Evolutionary conservation across 148 eudicot genomes (phyloP), one percentile per base, ranked within the genome.

Genomic region (Rhododendron vialii): DNA sequence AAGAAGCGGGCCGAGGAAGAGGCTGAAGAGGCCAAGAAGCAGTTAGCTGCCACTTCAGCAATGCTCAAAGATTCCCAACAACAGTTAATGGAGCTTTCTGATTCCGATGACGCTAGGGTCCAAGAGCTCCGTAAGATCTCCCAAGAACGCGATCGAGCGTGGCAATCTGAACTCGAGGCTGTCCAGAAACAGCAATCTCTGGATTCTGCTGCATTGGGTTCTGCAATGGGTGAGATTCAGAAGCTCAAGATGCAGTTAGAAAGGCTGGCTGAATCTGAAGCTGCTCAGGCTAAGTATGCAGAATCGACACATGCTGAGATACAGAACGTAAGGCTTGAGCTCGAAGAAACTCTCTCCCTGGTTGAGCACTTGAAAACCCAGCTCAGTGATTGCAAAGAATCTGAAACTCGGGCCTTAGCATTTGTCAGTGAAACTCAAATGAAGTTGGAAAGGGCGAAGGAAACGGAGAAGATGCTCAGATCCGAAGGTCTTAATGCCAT

Each of bases 101-200:
- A 86, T 47, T 92, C 92, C 24, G 98, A 95, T 78, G 98, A 94
- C 55, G 82, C 87, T 55, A 91, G 95, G 53, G 86, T 94, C 80
- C 93, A 92, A 82, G 96, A 97, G 82, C 92, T 96, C 43, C 93
- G 94, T 3, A 92, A 92, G 82, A 88, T 94, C 84, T 96, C 98
- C 30, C 98, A 96, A 81, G 98, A 96, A 4, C 94, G 98, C 1
- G 98, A 96, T 57, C 90, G 90, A 69, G 95, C 92, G 28, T 96
- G 98, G 98, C 91, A 95, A 81, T 91, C 98, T 17, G 98, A 95
- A 85, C 91, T 97, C 0, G 95, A 97, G 84, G 95, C 96, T 80
- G 80, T 93, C 65, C 96, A 94, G 77, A 92, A 92, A 79, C 98
- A 97, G 73, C 91, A 94, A 88, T 89, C 93, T 1, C 89, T 94